These are phyloP conservation scores for Oidiodendron maius DNA, from an alignment of 495 filamentous ascomycete genomes.

Conservation along the genomic window DNA sequence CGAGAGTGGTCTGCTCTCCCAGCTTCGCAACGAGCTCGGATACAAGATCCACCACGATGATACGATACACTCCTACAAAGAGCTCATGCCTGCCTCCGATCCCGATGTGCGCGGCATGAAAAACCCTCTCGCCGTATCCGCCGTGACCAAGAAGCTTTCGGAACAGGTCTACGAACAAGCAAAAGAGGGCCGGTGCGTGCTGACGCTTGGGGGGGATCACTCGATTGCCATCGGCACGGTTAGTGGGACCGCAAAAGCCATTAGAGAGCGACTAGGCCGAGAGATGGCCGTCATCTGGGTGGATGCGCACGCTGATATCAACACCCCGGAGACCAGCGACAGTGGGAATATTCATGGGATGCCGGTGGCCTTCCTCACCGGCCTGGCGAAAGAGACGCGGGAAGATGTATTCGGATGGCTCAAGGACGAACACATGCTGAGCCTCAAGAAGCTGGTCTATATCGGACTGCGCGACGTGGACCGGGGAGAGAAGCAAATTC, in stretches of 20 bases:
- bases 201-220: conserved; percentile 95
- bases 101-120: conserved; percentile 87
- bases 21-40: conserved; percentile 77
- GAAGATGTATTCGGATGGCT: conserved; percentile 86
- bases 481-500: conserved; percentile 79
- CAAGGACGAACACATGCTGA: conserved; percentile 46
- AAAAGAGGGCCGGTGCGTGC: conserved; percentile 74
- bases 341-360: conserved; percentile 98
- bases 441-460: conserved; percentile 86
- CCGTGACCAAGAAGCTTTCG: conserved; percentile 75
- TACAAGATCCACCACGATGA: conserved; percentile 84
- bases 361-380: conserved; percentile 90
- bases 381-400: conserved; percentile 65
- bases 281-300: conserved; percentile 98
- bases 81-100: conserved; percentile 66
- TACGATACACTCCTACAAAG: conserved; percentile 74
- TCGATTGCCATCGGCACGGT: conserved; percentile 93
- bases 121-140: conserved; percentile 80
- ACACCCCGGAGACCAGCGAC: conserved; percentile 81
- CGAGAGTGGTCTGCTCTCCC: conserved; percentile 76
- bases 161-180: conserved; percentile 86
- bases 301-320: conserved; percentile 97
- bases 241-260: conserved; percentile 76
- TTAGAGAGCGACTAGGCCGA: conserved; percentile 69
- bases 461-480: conserved; percentile 95